Evolutionary conservation across 2,329 filamentous ascomycete species (phyloP).

Genomic region (Beauveria rudraprayagi): DNA sequence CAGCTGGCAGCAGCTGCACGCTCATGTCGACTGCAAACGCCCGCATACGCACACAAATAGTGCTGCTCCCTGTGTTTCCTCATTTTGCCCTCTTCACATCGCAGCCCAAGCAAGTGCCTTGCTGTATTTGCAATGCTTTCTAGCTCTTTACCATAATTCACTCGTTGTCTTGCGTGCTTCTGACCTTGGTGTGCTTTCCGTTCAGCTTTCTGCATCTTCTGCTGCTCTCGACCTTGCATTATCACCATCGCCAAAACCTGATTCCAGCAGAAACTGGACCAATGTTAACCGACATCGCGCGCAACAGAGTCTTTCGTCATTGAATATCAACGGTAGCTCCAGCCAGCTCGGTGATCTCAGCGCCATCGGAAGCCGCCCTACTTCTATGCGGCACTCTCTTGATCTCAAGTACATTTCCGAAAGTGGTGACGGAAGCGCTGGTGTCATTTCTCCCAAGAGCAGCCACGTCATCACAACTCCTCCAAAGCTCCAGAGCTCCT

Average conservation of each 20-base stretch:
- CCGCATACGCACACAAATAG: not conserved
- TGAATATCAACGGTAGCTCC: constrained; percentile 27
- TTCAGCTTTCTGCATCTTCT: constrained; percentile 71
- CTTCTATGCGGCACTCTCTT: constrained; percentile 50
- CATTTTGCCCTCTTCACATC: not conserved
- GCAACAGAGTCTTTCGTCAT: constrained; percentile 48
- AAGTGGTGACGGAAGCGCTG: constrained; percentile 29
- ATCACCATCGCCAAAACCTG: constrained; percentile 57
- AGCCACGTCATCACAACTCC: constrained; percentile 52
- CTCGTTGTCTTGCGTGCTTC: constrained; percentile 19
- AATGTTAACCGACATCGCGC: constrained; percentile 61
- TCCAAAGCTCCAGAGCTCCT: constrained; percentile 76
- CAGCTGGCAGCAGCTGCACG: constrained; percentile 7
- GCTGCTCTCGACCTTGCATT: constrained; percentile 73
- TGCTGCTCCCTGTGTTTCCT: not conserved
- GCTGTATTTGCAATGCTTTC: not conserved
- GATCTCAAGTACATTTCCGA: constrained; percentile 46
- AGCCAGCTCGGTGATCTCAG: constrained; percentile 37
- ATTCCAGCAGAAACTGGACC: constrained; percentile 51
- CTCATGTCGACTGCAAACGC: not conserved
- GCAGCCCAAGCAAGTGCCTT: not conserved
- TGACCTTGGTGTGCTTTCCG: constrained; percentile 25
- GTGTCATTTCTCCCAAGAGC: constrained; percentile 37
- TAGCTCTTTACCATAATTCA: not conserved
- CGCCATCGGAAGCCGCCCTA: constrained; percentile 39